phyloP scores from a whole-genome alignment of 192 early-diverging fungal genomes.

The Gryganskiella cystojenkinii region DNA sequence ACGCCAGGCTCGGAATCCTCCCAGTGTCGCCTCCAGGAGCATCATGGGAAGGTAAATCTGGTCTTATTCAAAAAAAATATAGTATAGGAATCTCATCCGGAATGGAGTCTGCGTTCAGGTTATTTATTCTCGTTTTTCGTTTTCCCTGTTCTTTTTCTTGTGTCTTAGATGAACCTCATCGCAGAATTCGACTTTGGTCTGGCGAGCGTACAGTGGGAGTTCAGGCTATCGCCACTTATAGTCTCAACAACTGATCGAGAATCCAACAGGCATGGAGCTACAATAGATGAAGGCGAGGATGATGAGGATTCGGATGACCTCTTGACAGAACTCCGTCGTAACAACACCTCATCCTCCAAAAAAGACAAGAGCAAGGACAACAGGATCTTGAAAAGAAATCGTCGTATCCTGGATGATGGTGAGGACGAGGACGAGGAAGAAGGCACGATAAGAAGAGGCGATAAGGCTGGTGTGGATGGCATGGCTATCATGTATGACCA shows the following conservation, averaged over 20 bases:
- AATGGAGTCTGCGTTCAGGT: too few relatives aligned
- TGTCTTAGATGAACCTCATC: slow-evolving; percentile 5
- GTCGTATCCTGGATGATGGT: not conserved
- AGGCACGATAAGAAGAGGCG: not conserved
- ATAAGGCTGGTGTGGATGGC: slow-evolving; percentile 20
- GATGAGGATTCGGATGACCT: slow-evolving; percentile 5
- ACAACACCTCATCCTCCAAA: too few relatives aligned
- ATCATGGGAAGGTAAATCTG: slow-evolving; percentile 17
- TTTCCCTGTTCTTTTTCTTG: not conserved
- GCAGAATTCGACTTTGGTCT: slow-evolving; percentile 36
- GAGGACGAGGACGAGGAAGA: not conserved
- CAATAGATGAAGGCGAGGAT: slow-evolving; percentile 4
- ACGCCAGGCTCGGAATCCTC: not conserved
- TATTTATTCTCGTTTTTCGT: not conserved
- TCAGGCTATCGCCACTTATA: slow-evolving; percentile 32
- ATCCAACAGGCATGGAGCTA: not conserved
- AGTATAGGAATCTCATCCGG: too few relatives aligned
- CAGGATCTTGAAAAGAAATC: not conserved
- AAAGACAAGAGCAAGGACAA: too few relatives aligned
- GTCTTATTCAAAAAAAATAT: not conserved
- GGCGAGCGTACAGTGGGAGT: slow-evolving; percentile 40
- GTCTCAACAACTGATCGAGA: not conserved
- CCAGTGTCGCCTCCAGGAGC: slow-evolving; percentile 8
- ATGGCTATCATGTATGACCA: slow-evolving; percentile 37
- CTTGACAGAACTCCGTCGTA: not conserved